Conservation (phyloP, 2,329 filamentous ascomycete genomes). For the Calonectria pauciramosa region DNA sequence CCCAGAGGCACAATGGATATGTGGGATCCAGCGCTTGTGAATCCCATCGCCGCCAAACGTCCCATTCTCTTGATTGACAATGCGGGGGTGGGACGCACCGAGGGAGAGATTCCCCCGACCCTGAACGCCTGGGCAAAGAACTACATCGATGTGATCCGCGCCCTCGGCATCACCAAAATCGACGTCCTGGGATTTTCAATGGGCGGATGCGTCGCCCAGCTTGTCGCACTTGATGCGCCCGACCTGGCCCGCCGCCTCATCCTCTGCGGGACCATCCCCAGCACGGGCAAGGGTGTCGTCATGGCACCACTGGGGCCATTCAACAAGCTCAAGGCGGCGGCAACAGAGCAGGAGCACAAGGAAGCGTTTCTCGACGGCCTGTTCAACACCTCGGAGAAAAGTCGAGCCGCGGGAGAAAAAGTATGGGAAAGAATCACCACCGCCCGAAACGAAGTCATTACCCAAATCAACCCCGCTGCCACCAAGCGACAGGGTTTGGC, state of each 20-base stretch:
- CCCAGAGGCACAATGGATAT: slow-evolving; percentile 54
- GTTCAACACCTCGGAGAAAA: slow-evolving; percentile 50
- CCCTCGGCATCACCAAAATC: slow-evolving; percentile 54
- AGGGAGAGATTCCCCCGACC: slow-evolving; percentile 55
- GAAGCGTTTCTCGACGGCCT: slow-evolving; percentile 51
- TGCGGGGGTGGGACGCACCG: slow-evolving; percentile 60
- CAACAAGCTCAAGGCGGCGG: slow-evolving; percentile 49
- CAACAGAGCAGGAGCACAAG: slow-evolving; percentile 50
- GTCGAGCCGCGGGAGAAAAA: slow-evolving; percentile 49
- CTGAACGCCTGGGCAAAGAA: slow-evolving; percentile 49
- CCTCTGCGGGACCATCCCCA: slow-evolving; percentile 60
- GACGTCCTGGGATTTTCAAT: slow-evolving; percentile 66
- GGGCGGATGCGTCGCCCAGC: slow-evolving; percentile 62
- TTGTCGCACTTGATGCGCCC: slow-evolving; percentile 57
- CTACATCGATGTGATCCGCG: slow-evolving; percentile 52
- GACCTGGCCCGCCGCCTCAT: slow-evolving; percentile 56
- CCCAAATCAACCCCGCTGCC: slow-evolving; percentile 44
- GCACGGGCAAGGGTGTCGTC: slow-evolving; percentile 51
- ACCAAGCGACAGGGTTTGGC: slow-evolving; percentile 49
- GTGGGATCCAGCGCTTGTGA: slow-evolving; percentile 61
- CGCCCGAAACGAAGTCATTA: slow-evolving; percentile 42
- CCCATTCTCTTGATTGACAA: slow-evolving; percentile 63
- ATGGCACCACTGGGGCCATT: slow-evolving; percentile 49
- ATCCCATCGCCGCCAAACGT: slow-evolving; percentile 56
- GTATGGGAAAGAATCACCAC: slow-evolving; percentile 52